Evolutionary conservation across 768 basidiomycete genomes (phyloP).

Genomic region (Tricholoma sp.): DNA sequence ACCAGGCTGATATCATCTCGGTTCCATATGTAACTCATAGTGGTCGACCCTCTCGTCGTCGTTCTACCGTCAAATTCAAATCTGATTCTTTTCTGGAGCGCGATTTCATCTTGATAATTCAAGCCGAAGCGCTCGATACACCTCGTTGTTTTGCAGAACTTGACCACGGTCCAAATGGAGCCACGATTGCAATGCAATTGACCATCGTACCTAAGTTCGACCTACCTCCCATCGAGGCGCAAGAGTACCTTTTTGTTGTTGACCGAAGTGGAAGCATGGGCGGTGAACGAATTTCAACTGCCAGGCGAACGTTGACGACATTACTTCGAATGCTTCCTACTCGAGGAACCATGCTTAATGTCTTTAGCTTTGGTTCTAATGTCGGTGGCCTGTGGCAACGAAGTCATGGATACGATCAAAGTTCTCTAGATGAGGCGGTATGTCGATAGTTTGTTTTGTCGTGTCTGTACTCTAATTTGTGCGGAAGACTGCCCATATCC

Average conservation of each 20-base stretch:
- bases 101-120: constrained; percentile 49
- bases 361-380: constrained; percentile 45
- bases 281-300: constrained; percentile 34
- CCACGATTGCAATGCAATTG: constrained; percentile 46
- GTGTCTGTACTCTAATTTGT: neutral
- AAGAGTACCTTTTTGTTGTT: constrained; percentile 59
- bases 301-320: constrained; percentile 41
- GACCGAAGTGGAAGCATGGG: constrained; percentile 57
- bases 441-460: constrained; percentile 12
- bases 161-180: constrained; percentile 17
- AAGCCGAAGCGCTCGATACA: constrained; percentile 43
- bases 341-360: constrained; percentile 43
- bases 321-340: constrained; percentile 46
- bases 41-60: constrained; percentile 32
- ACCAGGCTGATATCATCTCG: constrained; percentile 27
- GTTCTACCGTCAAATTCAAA: constrained; percentile 32
- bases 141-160: constrained; percentile 56
- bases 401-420: constrained; percentile 28
- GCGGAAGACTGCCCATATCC: constrained; percentile 34
- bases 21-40: constrained; percentile 28
- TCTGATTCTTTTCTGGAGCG: constrained; percentile 37
- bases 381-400: constrained; percentile 28
- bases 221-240: constrained; percentile 33
- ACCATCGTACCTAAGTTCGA: constrained; percentile 50
- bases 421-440: constrained; percentile 31